Conservation (phyloP, 169 alveolate genomes). For the Plasmodium cynomolgi region DNA sequence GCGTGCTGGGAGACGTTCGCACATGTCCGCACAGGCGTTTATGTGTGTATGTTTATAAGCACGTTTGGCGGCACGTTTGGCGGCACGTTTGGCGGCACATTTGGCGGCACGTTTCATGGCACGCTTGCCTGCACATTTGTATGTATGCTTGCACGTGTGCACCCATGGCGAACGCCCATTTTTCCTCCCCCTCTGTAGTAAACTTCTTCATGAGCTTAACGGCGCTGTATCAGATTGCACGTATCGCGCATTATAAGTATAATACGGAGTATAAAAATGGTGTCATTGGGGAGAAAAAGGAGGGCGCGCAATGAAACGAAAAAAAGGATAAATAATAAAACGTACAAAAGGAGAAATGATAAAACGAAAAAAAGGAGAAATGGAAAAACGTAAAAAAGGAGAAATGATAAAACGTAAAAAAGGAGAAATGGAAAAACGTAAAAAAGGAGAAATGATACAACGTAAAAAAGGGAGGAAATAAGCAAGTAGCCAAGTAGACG, state of each 20-base stretch:
- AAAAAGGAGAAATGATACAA: background rate
- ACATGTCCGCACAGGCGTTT: background rate
- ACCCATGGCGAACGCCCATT: background rate
- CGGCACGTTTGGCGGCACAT: background rate
- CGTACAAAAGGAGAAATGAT: background rate
- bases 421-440: background rate
- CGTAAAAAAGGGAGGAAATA: background rate
- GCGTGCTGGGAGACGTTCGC: background rate
- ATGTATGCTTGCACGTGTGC: background rate
- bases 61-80: background rate
- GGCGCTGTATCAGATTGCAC: slow-evolving; percentile 63
- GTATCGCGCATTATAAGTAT: slow-evolving; percentile 49
- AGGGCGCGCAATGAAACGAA: background rate
- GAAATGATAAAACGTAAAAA: too few relatives aligned
- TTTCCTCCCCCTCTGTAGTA: slow-evolving; percentile 2
- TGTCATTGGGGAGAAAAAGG: background rate
- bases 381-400: background rate
- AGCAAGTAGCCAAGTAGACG: background rate
- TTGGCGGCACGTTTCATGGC: background rate
- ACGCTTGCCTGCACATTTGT: background rate
- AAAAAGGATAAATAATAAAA: background rate
- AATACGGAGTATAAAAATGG: background rate
- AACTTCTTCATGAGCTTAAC: slow-evolving; percentile 70
- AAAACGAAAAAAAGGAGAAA: too few relatives aligned
- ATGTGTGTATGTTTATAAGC: background rate